These are phyloP conservation scores for Liriodendron chinense DNA, from an alignment of 164 flowering plant species.

Conservation along the genomic window DNA sequence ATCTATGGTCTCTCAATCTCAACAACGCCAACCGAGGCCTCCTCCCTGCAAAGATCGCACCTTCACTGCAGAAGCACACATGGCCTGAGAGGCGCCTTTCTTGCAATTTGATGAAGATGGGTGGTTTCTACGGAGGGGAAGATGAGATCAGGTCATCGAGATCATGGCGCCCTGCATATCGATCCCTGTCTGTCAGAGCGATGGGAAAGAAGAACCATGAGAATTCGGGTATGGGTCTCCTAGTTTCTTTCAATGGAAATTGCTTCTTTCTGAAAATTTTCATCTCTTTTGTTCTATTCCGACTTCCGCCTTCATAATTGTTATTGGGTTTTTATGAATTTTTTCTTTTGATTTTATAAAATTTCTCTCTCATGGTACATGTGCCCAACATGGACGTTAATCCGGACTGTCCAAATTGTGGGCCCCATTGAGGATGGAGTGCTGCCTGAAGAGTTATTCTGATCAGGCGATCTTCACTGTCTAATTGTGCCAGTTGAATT, in stretches of 20 bases:
- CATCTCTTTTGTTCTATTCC: neutral
- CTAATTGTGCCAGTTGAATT: neutral
- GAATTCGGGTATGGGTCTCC: conserved; percentile 10
- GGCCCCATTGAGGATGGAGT: neutral
- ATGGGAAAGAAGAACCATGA: conserved; percentile 27
- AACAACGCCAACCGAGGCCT: conserved; percentile 6
- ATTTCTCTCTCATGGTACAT: neutral
- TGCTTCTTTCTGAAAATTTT: neutral
- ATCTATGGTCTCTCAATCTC: conserved; percentile 17
- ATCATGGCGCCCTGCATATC: conserved; percentile 6
- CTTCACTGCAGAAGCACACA: conserved; percentile 9
- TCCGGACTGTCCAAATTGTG: neutral
- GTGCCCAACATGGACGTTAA: neutral
- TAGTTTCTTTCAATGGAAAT: neutral
- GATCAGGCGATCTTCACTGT: neutral
- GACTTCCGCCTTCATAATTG: neutral
- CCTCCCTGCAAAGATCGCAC: conserved; percentile 16
- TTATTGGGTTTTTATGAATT: neutral
- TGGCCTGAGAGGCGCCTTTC: conserved; percentile 8
- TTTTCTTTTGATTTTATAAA: neutral
- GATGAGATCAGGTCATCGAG: conserved; percentile 12
- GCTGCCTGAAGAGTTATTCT: neutral
- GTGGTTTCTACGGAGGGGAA: conserved; percentile 6
- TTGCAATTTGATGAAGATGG: conserved; percentile 14
- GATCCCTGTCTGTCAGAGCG: conserved; percentile 20